Conservation (phyloP, 106 monocot species). For the Iris macrosiphon region DNA sequence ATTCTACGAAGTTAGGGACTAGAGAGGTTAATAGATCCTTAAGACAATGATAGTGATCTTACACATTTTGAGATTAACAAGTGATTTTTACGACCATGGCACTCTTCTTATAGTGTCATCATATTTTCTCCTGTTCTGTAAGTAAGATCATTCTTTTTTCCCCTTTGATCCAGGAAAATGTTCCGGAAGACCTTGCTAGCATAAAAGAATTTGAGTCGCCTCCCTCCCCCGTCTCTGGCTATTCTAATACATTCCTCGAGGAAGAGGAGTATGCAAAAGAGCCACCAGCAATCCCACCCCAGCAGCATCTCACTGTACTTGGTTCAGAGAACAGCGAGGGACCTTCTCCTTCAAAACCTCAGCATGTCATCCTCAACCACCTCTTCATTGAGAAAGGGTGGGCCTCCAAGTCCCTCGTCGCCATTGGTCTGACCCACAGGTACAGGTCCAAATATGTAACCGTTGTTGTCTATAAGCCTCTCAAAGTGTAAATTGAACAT, state of each 20-base stretch:
- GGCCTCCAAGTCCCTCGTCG: constrained; percentile 50
- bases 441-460: constrained; percentile 77
- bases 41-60: too few species aligned
- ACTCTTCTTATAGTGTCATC: too few species aligned
- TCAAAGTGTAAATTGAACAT: constrained; percentile 21
- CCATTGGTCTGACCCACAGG: constrained; percentile 72
- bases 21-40: too few species aligned
- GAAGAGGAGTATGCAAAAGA: constrained; percentile 60
- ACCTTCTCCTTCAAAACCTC: constrained; percentile 26
- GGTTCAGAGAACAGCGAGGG: constrained; percentile 21
- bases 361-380: constrained; percentile 83
- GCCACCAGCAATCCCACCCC: constrained; percentile 39
- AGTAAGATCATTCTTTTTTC: too few species aligned
- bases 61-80: too few species aligned
- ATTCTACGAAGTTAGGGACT: too few species aligned
- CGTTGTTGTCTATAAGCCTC: constrained; percentile 74
- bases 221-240: constrained; percentile 53
- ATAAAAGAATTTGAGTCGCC: constrained; percentile 52
- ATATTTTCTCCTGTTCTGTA: too few species aligned
- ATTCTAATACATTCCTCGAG: constrained; percentile 15
- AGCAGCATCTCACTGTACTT: constrained; percentile 43
- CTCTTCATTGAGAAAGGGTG: constrained; percentile 87
- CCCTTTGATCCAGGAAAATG: constrained; percentile 32
- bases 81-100: too few species aligned
- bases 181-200: constrained; percentile 55